These are phyloP conservation scores for Carnegiea gigantea DNA, from an alignment of 179 eudicot genomes.

Conservation along the genomic window DNA sequence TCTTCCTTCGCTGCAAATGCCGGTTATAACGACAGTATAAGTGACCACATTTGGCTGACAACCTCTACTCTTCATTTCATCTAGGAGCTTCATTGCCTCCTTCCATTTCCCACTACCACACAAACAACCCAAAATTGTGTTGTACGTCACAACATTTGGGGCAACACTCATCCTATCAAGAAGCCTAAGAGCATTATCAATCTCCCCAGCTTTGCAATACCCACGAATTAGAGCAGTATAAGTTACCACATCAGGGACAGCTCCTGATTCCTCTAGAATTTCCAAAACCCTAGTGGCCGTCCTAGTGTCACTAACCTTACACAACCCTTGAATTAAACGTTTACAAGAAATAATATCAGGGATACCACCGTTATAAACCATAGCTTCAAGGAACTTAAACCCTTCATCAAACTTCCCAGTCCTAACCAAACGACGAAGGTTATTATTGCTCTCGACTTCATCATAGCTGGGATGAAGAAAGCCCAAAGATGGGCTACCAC, in stretches of 20 bases:
- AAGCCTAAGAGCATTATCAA: constrained; percentile 59
- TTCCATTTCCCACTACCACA: constrained; percentile 78
- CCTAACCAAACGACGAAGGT: constrained; percentile 63
- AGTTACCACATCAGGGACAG: constrained; percentile 86
- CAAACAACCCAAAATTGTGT: constrained; percentile 72
- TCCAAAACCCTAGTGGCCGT: constrained; percentile 76
- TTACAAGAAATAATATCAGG: constrained; percentile 87
- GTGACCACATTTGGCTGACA: too few relatives aligned
- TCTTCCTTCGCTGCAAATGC: too few relatives aligned
- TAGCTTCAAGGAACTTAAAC: constrained; percentile 56
- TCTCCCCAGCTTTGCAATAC: constrained; percentile 79
- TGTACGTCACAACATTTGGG: constrained; percentile 85
- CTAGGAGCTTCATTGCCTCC: constrained; percentile 52
- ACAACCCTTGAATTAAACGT: constrained; percentile 80
- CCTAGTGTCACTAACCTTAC: constrained; percentile 62
- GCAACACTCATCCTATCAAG: constrained; percentile 79
- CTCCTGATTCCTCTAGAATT: constrained; percentile 81
- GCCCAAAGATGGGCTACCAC: constrained; percentile 13
- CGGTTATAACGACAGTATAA: too few relatives aligned
- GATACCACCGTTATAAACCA: constrained; percentile 74
- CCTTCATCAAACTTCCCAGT: constrained; percentile 71
- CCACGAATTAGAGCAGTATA: constrained; percentile 87
- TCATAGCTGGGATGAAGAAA: constrained; percentile 33
- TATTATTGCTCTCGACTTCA: constrained; percentile 64
- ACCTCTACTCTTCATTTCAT: too few relatives aligned